Base-by-base conservation (phyloP, 106 monocot genomes). In the Ottelia alismoides region DNA sequence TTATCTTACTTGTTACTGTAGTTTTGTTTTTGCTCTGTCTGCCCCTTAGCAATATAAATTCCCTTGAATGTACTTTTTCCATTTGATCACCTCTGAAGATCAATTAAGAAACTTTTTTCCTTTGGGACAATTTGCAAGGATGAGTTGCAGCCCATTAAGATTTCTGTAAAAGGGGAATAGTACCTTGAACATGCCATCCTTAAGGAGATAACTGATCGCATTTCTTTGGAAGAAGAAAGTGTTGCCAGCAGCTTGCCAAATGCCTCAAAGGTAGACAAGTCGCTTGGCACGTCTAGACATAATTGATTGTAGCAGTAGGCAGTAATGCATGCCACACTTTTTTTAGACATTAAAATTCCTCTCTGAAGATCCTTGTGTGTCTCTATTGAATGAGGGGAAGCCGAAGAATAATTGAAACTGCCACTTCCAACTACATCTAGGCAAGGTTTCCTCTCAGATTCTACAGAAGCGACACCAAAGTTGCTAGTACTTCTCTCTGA, bases 241-340 rank as follows among this genome's bases (percentile, higher is more conserved):
- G 64, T 73, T 12, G 72, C 70, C 67, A 98, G 64, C 59, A 86
- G 28, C 61, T 77, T 98, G 20, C 73, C 78, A 77, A 98, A 85
- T 49, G 79, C 90, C 58, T 90, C 98, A 72, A 98, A 98, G 29
- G 98, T 98, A 1, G 98, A 85, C 65, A 66, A 66, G 49, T 90
- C 90, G 20, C 74, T 55, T 51, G 98, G 85, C 22, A 82, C 47
- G 61, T 85, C 82, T 43, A 98, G 66, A 56, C 89, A 63, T 55
- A 90, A 70, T 22, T 81, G 72, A 63, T 86, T 73, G 62, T 83
- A 86, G 51, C 77, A 82, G 50, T 86, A 90, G 20, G 85, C 68
- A 20, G 98, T 98, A 46, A 98, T 71, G 65, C 85, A 85, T 55
- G 98, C 85, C 45, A 98, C 98, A 68, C 90, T 98, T 65, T 80